Base-by-base conservation (phyloP, 805 yeast genomes). In the Hagleromyces aurorensis region DNA sequence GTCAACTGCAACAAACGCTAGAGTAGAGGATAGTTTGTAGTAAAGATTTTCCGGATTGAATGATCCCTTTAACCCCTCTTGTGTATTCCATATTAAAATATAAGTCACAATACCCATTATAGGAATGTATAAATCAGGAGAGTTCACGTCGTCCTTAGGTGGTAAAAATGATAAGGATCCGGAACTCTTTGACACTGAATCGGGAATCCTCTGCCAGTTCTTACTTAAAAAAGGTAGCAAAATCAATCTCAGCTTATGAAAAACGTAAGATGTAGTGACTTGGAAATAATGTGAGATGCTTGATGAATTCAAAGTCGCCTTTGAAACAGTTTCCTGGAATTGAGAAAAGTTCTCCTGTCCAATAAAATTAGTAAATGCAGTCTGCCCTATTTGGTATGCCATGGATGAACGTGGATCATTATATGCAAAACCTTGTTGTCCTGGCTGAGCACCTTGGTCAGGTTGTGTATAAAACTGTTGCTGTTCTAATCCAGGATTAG, bases 121-220 rank as follows among this genome's bases (percentile, higher is more conserved):
- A 5, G 99, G 99, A 32, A 91, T 83, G 57, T 91, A 91, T 64
- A 91, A 69, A 55, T 91, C 99, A 3, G 98, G 98, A 0, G 97
- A 93, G 50, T 93, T 91, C 34, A 79, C 67, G 53, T 91, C 98
- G 38, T 81, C 83, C 25, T 70, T 59, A 10, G 99, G 96, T 7
- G 83, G 75, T 2, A 84, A 31, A 29, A 47, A 54, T 4, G 36
- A 21, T 7, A 38, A 25, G 2, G 42, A 22, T 19, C 37, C 33
- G 3, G 34, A 24, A 15, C 43, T 40, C 16, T 34, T 39, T n/a
- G 37, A 19, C 22, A 37, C 41, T n/a, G 38, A 36, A 17, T 43
- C 48, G 7, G 52, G 52, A n/a, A 48, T 37, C 38, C 96, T 67
- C 20, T 75, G 73, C 96, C 97, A 86, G 48, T 72, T 74, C 27